Conservation (phyloP, 768 basidiomycete genomes). For the Serendipita sp. region DNA sequence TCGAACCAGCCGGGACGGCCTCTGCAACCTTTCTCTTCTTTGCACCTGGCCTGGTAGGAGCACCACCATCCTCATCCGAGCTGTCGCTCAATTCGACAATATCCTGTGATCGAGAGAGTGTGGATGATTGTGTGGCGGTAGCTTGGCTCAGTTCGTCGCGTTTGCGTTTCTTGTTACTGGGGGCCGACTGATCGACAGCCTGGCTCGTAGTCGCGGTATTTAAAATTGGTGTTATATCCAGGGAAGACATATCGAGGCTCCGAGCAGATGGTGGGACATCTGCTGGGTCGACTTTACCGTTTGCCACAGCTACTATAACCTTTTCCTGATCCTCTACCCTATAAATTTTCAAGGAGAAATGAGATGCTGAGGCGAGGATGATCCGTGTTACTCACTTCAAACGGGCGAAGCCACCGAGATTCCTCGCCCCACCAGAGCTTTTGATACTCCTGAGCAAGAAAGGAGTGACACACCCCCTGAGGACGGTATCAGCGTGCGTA, state of each 20-base stretch:
- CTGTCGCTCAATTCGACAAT: not conserved
- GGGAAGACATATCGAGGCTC: not conserved
- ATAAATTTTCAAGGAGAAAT: not conserved
- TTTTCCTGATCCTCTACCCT: slow-evolving; percentile 49
- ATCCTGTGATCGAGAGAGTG: not conserved
- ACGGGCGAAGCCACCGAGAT: slow-evolving; percentile 24
- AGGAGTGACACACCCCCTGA: slow-evolving; percentile 59
- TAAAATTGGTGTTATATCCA: not conserved
- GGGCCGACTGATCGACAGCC: slow-evolving; percentile 19
- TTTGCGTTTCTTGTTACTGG: slow-evolving; percentile 7
- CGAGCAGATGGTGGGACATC: slow-evolving; percentile 31
- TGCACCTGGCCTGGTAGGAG: not conserved
- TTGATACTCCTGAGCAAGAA: slow-evolving; percentile 38
- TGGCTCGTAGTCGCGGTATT: slow-evolving; percentile 14
- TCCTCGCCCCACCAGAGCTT: slow-evolving; percentile 23
- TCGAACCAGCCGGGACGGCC: not conserved
- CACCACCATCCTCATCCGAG: not conserved
- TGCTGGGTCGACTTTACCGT: slow-evolving; percentile 35
- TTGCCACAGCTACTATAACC: slow-evolving; percentile 41
- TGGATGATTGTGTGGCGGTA: not conserved
- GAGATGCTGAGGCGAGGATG: not conserved
- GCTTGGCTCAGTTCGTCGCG: not conserved
- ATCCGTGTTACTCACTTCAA: not conserved
- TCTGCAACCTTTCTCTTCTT: not conserved
- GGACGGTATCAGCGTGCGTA: too few species aligned